Percentiles rank a stretch among this genome's conserved stretches.
Evolutionary conservation across 164 flowering plant genomes (phyloP).

Genomic region (Hamamelis virginiana): DNA sequence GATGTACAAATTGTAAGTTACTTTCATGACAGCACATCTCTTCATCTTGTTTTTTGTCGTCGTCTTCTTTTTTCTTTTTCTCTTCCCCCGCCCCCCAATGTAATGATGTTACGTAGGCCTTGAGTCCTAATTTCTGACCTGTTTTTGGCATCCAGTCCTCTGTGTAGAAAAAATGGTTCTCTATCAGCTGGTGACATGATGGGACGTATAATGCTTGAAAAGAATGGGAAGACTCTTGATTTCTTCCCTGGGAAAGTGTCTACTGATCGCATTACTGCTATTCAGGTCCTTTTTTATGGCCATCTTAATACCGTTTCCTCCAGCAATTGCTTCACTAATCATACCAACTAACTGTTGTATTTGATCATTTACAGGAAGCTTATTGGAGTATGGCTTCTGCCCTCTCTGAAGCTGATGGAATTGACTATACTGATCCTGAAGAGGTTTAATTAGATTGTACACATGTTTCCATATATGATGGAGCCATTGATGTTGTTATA

Average conservation of each 20-base stretch:
- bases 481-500: neutral
- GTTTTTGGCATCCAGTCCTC: constrained; percentile 27
- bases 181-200: constrained; percentile 29
- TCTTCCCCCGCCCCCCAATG: too few relatives aligned
- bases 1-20: constrained; percentile 77
- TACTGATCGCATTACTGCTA: constrained; percentile 72
- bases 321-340: neutral
- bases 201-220: constrained; percentile 68
- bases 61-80: too few relatives aligned
- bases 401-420: constrained; percentile 91
- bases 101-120: neutral
- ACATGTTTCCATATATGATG: constrained; percentile 3
- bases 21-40: neutral
- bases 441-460: constrained; percentile 50
- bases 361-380: constrained; percentile 58
- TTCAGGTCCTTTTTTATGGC: constrained; percentile 56
- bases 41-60: neutral
- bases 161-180: constrained; percentile 40
- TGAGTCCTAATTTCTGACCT: constrained; percentile 15
- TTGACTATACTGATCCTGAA: constrained; percentile 92
- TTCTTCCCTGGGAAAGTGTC: constrained; percentile 77
- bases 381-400: constrained; percentile 89
- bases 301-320: neutral
- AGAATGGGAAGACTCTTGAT: constrained; percentile 74
- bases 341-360: neutral